Evolutionary conservation across 306 rosid species (phyloP), one percentile per base, ranked within the genome.

Genomic region (Cucurbita moschata): DNA sequence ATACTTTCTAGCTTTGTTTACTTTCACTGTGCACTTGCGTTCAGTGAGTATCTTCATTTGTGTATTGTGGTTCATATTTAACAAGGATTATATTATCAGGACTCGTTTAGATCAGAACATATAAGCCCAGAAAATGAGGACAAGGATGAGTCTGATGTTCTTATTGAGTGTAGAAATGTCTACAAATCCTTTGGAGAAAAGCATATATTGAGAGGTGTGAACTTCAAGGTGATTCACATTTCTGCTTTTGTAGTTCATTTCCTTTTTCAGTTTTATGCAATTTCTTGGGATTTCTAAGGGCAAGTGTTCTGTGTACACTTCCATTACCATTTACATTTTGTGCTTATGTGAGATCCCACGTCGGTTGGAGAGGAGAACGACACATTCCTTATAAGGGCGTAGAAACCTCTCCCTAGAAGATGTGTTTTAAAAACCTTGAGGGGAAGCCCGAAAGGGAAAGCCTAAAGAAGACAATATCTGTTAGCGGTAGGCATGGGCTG

Each of bases 121-220:
- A 76, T 87, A 73, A 79, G 78, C 82, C 73, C 81, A 16, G 77
- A 53, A 77, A 73, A 75, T 79, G 89, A 87, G 65, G 77, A 76
- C 3, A 83, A 84, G 68, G 86, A 80, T 49, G 96, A 85, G 75
- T 87, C 96, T 71, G 96, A 89, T 84, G 96, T 88, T 81, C 96
- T 95, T 43, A 88, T 95, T 9, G 99, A 95, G 82, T 95, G 99
- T 80, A 87, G 85, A 88, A 90, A 89, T 6, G 92, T 95, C 40
- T 81, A 88, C 72, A 95, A 95, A 79, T 85, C 99, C 38, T 95
- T 95, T 75, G 99, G 97, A 12, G 99, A 91, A 80, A 95, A 95
- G 90, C 79, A 91, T 74, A 88, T 95, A 80, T 77, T 95, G 79
- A 91, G 90, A 88, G 99, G 97, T 81, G 90, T 95, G 77, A 95